Evolutionary conservation across 108 stramenopile genomes (phyloP), one percentile per base, ranked within the genome.

Genomic region (Poteriospumella lacustris): DNA sequence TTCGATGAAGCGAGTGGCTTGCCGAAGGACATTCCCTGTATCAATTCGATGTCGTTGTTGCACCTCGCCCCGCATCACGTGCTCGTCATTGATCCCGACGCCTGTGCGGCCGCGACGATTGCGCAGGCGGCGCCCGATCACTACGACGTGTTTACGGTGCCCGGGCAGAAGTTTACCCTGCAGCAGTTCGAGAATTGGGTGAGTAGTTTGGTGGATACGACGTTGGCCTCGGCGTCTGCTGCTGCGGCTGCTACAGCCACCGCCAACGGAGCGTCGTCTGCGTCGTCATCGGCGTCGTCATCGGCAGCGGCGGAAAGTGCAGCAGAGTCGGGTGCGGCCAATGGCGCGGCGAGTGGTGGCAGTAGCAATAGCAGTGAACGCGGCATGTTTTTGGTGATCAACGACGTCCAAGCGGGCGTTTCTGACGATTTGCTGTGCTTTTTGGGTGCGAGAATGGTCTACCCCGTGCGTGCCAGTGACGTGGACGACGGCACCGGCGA

Each of bases 401-500:
- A 39, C 36, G 70, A 73, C 36, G 70, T 73, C 5, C 70, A 73
- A 34, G 70, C 70, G 9, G 70, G 70, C 9, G 36, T 15, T 3
- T 73, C 70, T 42, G 43, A 44, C 15, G 70, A 73, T 38, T 31
- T 73, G 9, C 15, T 73, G 38, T 12, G 9, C 9, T 73, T 73
- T 5, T 42, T 73, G 15, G 19, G 41, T 73, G 36, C 70, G 31
- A 42, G 36, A 15, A 3, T 73, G 29, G 41, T 19, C 12, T n/a
- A n/a, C n/a, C n/a, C n/a, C n/a, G n/a, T n/a, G n/a, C n/a, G n/a
- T n/a, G n/a, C n/a, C n/a, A n/a, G n/a, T n/a, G n/a, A n/a, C n/a
- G n/a, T n/a, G n/a, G n/a, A n/a, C n/a, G n/a, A n/a, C n/a, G n/a
- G n/a, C n/a, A n/a, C n/a, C n/a, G n/a, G n/a, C n/a, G n/a, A n/a